Base-by-base conservation (phyloP, 23 red algal genomes). In the Gracilaria vermiculophylla region DNA sequence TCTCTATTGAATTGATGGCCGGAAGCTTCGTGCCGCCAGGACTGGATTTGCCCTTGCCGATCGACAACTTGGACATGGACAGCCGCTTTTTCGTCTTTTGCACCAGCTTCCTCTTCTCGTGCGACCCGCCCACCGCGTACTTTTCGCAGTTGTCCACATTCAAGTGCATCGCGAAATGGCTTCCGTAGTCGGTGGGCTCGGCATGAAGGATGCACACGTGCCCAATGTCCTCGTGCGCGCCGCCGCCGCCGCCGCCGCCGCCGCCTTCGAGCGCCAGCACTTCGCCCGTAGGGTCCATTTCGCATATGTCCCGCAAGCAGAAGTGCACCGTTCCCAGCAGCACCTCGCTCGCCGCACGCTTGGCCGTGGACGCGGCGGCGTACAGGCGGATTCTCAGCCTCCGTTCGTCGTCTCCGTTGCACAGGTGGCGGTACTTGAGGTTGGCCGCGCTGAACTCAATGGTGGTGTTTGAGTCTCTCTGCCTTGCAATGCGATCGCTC, bases 351-450 rank as follows among this genome's bases (percentile, higher is more conserved):
- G 14, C 13, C 9, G n/a, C 23, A 29, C 75, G 52, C 41, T 90
- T 80, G 57, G 3, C 13, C 5, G 32, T 82, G 14, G 52, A 34
- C 12, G 56, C 29, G 69, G 47, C 58, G 16, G 23, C 75, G 48
- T 91, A 81, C 60, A 91, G 13, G 12, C 14, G 19, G 20, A 91
- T 39, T 71, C 58, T 69, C 58, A 91, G 8, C 24, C 48, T 20
- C 24, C 87, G 7, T 55, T 80, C 87, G 21, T 91, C 87, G 47
- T 91, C 87, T 3, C 75, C 87, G 57, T 91, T 91, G 33, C 87
- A 91, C 31, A 91, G 31, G 45, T 91, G 87, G 27, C 87, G 87
- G 50, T 91, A 71, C 36, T 69, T 81, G 7, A 91, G 15, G 32
- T 55, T 53, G 1, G 45, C 49, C 17, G 64, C 55, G 2, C 54